Percentiles rank a stretch among this genome's conserved stretches.
phyloP scores from a whole-genome alignment of 106 monocot species.

The Chionographis japonica region DNA sequence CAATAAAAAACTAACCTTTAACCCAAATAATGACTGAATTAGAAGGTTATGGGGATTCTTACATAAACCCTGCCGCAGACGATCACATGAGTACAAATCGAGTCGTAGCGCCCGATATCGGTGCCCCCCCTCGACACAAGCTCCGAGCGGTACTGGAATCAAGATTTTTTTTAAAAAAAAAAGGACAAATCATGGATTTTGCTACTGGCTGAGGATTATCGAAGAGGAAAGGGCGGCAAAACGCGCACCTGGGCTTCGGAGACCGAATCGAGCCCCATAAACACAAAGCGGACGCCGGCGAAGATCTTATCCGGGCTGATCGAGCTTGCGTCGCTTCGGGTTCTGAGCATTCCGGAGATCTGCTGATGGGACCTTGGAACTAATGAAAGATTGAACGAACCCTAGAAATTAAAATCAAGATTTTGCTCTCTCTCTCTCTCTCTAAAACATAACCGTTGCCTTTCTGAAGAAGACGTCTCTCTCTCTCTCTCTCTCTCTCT shows the following conservation, averaged over 20 bases:
- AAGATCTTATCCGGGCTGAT: conserved; percentile 37
- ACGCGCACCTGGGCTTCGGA: conserved; percentile 64
- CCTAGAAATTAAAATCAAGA: too few species aligned
- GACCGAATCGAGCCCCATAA: conserved; percentile 83
- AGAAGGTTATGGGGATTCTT: not conserved
- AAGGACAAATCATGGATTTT: not conserved
- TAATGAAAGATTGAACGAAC: too few species aligned
- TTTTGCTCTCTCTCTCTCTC: too few species aligned
- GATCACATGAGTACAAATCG: conserved; percentile 77
- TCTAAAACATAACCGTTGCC: too few species aligned
- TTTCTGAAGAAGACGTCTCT: too few species aligned
- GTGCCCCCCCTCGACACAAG: conserved; percentile 57
- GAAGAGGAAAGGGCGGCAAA: too few species aligned
- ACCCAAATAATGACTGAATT: not conserved
- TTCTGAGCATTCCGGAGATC: conserved; percentile 24
- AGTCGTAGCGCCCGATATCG: conserved; percentile 58
- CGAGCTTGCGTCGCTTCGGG: conserved; percentile 15
- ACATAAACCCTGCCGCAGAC: conserved; percentile 72
- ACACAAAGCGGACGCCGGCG: conserved; percentile 73
- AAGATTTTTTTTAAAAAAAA: not conserved
- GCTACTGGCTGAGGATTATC: too few species aligned
- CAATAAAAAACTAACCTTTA: not conserved
- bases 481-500: too few species aligned
- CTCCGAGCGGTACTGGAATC: conserved; percentile 77
- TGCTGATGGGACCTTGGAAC: too few species aligned